Conservation (phyloP, 306 rosid species). For the Vigna nakashimae region DNA sequence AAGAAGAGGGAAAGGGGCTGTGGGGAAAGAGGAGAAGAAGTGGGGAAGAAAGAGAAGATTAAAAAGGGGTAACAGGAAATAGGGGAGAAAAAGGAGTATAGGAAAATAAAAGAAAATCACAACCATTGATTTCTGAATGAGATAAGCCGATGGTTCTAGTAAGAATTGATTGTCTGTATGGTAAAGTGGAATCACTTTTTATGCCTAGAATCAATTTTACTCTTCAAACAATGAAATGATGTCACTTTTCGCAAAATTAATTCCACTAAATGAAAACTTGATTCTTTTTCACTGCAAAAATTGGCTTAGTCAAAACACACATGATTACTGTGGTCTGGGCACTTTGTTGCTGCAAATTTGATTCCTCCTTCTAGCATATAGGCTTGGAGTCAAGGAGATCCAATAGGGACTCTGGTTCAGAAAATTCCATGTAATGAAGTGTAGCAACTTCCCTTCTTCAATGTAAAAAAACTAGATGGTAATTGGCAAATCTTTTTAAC, state of each 20-base stretch:
- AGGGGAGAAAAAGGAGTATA: too few species aligned
- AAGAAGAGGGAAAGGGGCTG: too few species aligned
- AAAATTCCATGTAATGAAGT: constrained; percentile 17
- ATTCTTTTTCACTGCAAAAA: background rate
- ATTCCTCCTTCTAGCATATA: background rate
- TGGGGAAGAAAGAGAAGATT: too few species aligned
- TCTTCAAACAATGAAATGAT: background rate
- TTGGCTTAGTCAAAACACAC: background rate
- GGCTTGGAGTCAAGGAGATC: constrained; percentile 4
- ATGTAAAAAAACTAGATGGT: background rate
- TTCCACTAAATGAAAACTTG: background rate
- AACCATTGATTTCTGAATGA: too few species aligned
- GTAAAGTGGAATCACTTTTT: background rate
- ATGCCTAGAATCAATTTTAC: constrained; percentile 6
- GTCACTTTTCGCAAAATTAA: background rate
- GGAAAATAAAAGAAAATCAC: too few species aligned
- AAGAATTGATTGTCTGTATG: background rate
- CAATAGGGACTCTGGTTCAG: constrained; percentile 4
- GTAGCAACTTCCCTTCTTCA: background rate
- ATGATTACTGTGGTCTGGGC: background rate
- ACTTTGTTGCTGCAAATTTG: background rate
- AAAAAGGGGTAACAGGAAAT: too few species aligned
- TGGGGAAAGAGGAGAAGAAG: too few species aligned
- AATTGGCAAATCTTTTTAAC: background rate
- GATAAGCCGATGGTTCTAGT: background rate